phyloP scores from a whole-genome alignment of 352 stramenopile species.

The Globisporangium uncinulatum region DNA sequence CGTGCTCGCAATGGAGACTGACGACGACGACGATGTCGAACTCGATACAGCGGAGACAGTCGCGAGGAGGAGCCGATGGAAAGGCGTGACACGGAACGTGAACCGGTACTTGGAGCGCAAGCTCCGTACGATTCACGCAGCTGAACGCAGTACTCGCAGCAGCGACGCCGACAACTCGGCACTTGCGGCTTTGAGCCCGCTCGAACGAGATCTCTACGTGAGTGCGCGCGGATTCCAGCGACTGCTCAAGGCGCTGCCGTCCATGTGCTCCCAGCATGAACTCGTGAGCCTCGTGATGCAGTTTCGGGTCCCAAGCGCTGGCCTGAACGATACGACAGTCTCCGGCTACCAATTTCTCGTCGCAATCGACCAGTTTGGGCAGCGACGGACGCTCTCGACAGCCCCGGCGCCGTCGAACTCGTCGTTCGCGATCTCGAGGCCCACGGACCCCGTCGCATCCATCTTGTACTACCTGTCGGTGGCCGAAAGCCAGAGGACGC shows the following conservation, averaged over 20 bases:
- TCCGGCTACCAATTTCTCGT: constrained; percentile 32
- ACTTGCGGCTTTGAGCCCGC: neutral
- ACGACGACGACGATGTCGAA: constrained; percentile 1
- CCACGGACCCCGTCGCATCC: constrained; percentile 20
- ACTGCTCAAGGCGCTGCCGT: constrained; percentile 32
- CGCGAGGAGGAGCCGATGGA: constrained; percentile 18
- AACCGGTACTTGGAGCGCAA: constrained; percentile 33
- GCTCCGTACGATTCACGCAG: constrained; percentile 18
- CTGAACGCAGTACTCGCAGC: neutral
- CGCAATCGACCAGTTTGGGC: constrained; percentile 28
- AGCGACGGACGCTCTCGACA: constrained; percentile 21
- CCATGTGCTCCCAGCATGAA: constrained; percentile 33
- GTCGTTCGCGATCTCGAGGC: constrained; percentile 22
- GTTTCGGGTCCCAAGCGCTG: constrained; percentile 5
- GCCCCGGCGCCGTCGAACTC: constrained; percentile 5
- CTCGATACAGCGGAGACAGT: constrained; percentile 3
- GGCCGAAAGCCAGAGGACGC: constrained; percentile 20
- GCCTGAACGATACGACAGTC: constrained; percentile 3
- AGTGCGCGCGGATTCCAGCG: constrained; percentile 30
- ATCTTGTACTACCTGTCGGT: constrained; percentile 55
- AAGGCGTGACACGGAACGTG: constrained; percentile 39
- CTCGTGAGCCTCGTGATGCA: constrained; percentile 20
- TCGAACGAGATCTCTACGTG: constrained; percentile 14
- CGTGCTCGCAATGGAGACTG: constrained; percentile 7
- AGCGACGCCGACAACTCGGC: neutral